These are phyloP conservation scores for Ganoderma resinaceum DNA, from an alignment of 1,284 basidiomycete species.

Conservation along the genomic window DNA sequence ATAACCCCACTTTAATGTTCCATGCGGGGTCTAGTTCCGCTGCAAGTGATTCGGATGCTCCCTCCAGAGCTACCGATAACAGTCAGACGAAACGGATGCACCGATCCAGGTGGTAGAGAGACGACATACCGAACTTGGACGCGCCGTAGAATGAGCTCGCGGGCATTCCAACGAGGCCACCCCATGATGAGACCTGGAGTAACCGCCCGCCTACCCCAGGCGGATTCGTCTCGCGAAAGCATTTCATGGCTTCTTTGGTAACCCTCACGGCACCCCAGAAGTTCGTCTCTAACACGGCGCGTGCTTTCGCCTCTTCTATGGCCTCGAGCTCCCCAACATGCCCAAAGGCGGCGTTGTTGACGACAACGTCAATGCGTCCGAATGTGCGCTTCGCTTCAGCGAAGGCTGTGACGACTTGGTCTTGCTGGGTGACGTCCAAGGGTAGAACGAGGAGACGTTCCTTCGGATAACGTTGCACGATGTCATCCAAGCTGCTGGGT, in stretches of 20 bases:
- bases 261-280: conserved; percentile 47
- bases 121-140: conserved; percentile 34
- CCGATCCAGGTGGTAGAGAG: no score
- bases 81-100: neutral
- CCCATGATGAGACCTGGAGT: conserved; percentile 39
- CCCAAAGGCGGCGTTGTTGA: conserved; percentile 49
- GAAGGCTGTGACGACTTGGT: conserved; percentile 44
- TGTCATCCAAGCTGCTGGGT: conserved; percentile 34
- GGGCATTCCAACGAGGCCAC: conserved; percentile 36
- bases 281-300: conserved; percentile 30
- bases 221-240: conserved; percentile 48
- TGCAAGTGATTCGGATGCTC: conserved; percentile 39
- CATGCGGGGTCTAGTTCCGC: conserved; percentile 45
- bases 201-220: conserved; percentile 41
- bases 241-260: conserved; percentile 41
- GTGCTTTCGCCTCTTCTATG: conserved; percentile 35
- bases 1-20: conserved; percentile 46
- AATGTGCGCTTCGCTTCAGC: conserved; percentile 41
- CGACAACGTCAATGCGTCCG: conserved; percentile 50
- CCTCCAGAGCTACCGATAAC: conserved; percentile 34
- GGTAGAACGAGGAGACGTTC: conserved; percentile 44
- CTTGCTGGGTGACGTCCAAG: conserved; percentile 46
- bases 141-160: conserved; percentile 42
- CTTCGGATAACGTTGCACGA: conserved; percentile 26
- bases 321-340: conserved; percentile 37